Base-by-base conservation (phyloP, 2,329 filamentous ascomycete species). In the Chaetomium sp. region DNA sequence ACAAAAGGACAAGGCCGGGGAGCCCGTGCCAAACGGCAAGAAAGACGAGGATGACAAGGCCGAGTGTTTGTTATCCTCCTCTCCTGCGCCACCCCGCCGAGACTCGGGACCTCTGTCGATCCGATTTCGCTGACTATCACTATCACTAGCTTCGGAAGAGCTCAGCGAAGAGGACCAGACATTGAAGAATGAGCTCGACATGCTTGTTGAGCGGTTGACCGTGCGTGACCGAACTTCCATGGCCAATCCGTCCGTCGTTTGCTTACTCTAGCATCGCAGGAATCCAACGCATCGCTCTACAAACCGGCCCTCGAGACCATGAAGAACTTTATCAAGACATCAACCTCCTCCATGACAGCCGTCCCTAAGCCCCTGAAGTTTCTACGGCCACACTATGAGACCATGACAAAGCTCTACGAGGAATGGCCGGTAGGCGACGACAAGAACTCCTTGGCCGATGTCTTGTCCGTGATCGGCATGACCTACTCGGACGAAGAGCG, bases 341-440 rank as follows among this genome's bases (percentile, higher is more conserved):
- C 95, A 66, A 99, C 95, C 70, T 98, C 93, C 65, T 99, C 96
- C 54, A 99, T 99, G 95, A 99, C 95, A 57, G 95, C 95, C 66
- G 95, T 99, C 68, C 95, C 96, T 27, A 99, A 99, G 81, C 95
- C 95, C 38, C 85, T 99, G 73, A 99, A 99, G 80, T 99, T 99
- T 78, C 86, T 99, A 69, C 88, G 95, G 81, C 95, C 94, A 71
- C 94, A 99, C 79, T 99, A 98, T 81, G 91, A 96, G 79, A 88
- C 90, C 64, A 84, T 99, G 75, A 90, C 90, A 68, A 90, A 90
- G 77, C 82, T 93, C 31, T 97, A 97, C 81, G 93, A 96, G 66
- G 86, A 90, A 76, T 99, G 96, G 95, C 85, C 90, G 4, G 85
- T 85, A 63, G 88, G 92, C 69, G 87, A 92, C 60, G 87, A 97